Percentiles rank a stretch among this genome's conserved stretches.
These are phyloP conservation scores for Penicillium polonicum DNA, from an alignment of 2,329 filamentous ascomycete species.

Conservation along the genomic window DNA sequence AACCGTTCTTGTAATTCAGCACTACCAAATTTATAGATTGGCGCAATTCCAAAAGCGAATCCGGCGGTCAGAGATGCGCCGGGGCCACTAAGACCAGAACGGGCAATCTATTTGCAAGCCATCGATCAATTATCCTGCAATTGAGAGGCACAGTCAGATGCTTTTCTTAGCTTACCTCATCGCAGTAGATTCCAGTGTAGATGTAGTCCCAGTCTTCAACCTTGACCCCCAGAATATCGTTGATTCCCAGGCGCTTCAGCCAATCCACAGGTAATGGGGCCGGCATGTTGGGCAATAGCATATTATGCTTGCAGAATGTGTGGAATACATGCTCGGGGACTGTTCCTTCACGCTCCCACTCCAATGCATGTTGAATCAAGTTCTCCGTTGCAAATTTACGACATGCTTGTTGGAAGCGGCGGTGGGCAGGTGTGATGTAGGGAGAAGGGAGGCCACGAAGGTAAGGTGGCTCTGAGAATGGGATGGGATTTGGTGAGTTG, in stretches of 20 bases:
- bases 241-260: conserved; percentile 64
- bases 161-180: conserved; percentile 52
- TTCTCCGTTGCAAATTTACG: conserved; percentile 65
- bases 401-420: conserved; percentile 65
- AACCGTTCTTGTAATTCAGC: conserved; percentile 62
- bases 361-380: conserved; percentile 60
- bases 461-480: conserved; percentile 73
- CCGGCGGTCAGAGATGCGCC: conserved; percentile 66
- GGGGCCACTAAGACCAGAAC: conserved; percentile 65
- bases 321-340: conserved; percentile 64
- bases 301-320: conserved; percentile 63
- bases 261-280: conserved; percentile 67
- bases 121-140: neutral
- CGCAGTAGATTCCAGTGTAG: conserved; percentile 67
- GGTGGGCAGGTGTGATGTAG: conserved; percentile 67
- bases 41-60: conserved; percentile 70
- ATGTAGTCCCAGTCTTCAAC: conserved; percentile 74
- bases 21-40: conserved; percentile 67
- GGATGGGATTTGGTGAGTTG: conserved; percentile 48
- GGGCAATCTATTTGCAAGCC: conserved; percentile 52
- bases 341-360: conserved; percentile 67
- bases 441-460: conserved; percentile 68
- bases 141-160: neutral
- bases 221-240: conserved; percentile 64
- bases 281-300: conserved; percentile 69